Evolutionary conservation across 2,329 filamentous ascomycete species (phyloP), one percentile per base, ranked within the genome.

Genomic region (Xylaria sp.): DNA sequence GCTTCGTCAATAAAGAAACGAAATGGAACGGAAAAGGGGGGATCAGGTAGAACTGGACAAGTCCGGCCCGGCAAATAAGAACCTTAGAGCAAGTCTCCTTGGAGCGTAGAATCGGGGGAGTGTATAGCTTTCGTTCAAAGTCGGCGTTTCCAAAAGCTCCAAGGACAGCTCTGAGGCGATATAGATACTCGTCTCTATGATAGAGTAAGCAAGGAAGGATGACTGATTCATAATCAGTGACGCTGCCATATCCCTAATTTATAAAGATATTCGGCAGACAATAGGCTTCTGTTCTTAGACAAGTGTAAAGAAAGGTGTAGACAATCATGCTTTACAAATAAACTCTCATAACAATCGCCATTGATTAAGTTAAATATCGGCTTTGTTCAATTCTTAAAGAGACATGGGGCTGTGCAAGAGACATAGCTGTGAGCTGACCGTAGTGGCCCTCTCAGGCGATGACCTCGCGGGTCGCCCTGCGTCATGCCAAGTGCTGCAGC

Each of bases 1-100:
- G 23, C 3, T 21, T 31, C 6, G 28, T 9, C 42, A 12, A 35
- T 5, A 21, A 8, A 12, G 12, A 43, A 14, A 25, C 4, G 28
- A 11, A 31, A 35, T 38, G 19, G 42, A 4, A 23, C 5, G 23
- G 19, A 38, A 12, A 43, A 4, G 21, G 9, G 28, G 21, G 42
- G 23, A 31, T 21, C n/a, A 8, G 42, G 11, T 8, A 43, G 11
- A 2, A 57, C 33, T n/a, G n/a, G n/a, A n/a, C 33, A 54, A 57
- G 53, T 11, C 53, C 57, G 21, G 57, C 60, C 55, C 21, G 17
- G 56, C 37, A 28, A 35, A 45, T 19, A 35, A 38, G 25, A 23
- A 14, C 15, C 50, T 53, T 8, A 47, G 57, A 64, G 42, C 25
- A 23, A 54, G 21, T 50, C 21, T 23, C 55, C 43, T 31, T 45